Base-by-base conservation (phyloP, 495 filamentous ascomycete species). In the Aspergillus heteromorphus region DNA sequence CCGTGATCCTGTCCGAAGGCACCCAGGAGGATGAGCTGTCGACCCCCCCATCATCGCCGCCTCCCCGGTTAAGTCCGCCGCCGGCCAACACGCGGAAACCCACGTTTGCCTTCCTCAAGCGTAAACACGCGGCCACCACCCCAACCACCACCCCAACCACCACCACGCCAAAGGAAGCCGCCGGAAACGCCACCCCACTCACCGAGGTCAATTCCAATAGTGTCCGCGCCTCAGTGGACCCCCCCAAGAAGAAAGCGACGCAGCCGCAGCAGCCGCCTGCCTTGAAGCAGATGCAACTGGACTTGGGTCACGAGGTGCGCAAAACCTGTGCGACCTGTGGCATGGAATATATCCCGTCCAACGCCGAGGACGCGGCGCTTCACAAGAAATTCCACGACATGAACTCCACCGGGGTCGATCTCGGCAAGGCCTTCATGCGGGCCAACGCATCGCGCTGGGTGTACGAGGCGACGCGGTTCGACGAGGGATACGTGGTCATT, bases 331-430 rank as follows among this genome's bases (percentile, higher is more conserved):
- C 71, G 31, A 72, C 70, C 1, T 89, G 86, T 63, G 82, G 79
- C 0, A 89, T 89, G 86, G 83, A 85, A 53, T 89, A 88, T 63
- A 75, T 86, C 36, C 79, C 84, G 11, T 87, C 84, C 0, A 81
- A 83, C 19, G 70, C 72, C 38, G 85, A 87, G 58, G 86, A 89
- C 56, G 73, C 76, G 30, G 76, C 75, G 2, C 61, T 88, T 31
- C 86, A 89, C 61, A 82, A 79, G 60, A 85, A 83, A 50, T 88
- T 83, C 58, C 87, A 89, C 66, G 80, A 78, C 36, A 81, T 83
- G 73, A 84, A 85, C 49, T 71, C 78, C 6, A 79, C 79, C 23
- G 86, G 86, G 30, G 76, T 88, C 23, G 83, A 87, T 51, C 68
- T 89, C 41, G 77, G 77, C 25, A 83, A 81, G 64, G 71, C 75